phyloP scores from a whole-genome alignment of 1,284 basidiomycete genomes.

The Cystobasidium sp. region DNA sequence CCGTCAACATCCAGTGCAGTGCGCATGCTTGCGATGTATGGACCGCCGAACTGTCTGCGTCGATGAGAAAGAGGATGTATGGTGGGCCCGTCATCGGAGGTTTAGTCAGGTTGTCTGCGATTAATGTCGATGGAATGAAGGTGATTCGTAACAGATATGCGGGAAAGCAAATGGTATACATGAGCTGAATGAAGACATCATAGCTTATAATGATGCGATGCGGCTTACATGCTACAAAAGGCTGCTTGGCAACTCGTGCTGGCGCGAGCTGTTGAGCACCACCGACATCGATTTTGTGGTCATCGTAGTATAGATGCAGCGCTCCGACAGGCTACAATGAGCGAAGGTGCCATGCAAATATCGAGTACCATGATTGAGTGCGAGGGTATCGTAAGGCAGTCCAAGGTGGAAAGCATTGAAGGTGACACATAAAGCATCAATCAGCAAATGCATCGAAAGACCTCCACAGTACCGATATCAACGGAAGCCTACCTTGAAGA shows the following conservation, averaged over 20 bases:
- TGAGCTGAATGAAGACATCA: too few relatives aligned
- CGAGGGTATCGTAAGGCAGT: background rate
- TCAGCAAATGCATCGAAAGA: background rate
- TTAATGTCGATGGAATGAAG: background rate
- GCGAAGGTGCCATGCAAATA: background rate
- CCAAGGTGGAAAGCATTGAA: too few relatives aligned
- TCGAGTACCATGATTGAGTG: background rate
- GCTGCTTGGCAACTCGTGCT: conserved; percentile 32
- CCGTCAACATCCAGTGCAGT: conserved; percentile 41
- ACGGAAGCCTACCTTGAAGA: conserved; percentile 3
- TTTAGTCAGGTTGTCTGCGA: conserved; percentile 30
- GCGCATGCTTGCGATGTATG: conserved; percentile 27
- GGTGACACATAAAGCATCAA: background rate
- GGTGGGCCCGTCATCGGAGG: conserved; percentile 17
- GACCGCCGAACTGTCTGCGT: conserved; percentile 33
- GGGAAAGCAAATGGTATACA: background rate
- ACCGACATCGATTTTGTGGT: conserved; percentile 36
- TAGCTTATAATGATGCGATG: too few relatives aligned
- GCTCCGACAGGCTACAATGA: conserved; percentile 4
- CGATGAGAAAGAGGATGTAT: conserved; percentile 35
- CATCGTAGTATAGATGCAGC: conserved; percentile 41
- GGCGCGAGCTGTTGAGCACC: conserved; percentile 38
- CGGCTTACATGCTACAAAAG: conserved; percentile 28
- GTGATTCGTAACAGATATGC: background rate
- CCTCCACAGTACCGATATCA: background rate